Percentiles rank a stretch among this genome's conserved stretches.
Conservation (phyloP, 108 stramenopile species). For the Skeletonema tropicum region DNA sequence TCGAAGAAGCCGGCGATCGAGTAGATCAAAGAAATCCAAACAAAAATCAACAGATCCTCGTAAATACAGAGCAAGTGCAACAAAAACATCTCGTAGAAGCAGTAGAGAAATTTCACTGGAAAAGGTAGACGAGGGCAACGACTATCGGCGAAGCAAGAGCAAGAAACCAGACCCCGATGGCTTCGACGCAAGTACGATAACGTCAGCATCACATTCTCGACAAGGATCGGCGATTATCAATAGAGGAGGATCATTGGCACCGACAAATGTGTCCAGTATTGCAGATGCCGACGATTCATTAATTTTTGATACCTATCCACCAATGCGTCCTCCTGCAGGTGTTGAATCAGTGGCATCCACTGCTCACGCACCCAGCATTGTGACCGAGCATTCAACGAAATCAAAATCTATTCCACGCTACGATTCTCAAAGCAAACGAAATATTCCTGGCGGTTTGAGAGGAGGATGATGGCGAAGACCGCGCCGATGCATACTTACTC, state of each 20-base stretch:
- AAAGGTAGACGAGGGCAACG: not conserved
- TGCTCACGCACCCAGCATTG: not conserved
- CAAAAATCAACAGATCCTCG: not conserved
- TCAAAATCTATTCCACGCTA: not conserved
- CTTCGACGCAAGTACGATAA: not conserved
- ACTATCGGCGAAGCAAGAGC: not conserved
- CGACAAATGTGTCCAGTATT: not conserved
- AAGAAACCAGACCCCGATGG: not conserved
- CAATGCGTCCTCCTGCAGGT: not conserved
- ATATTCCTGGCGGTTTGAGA: not conserved
- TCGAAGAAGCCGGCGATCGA: not conserved
- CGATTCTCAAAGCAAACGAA: not conserved
- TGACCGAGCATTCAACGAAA: not conserved
- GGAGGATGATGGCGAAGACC: not conserved
- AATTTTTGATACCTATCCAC: not conserved
- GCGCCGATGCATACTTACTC: not conserved
- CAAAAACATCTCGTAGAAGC: not conserved
- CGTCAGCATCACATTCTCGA: not conserved
- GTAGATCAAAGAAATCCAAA: not conserved
- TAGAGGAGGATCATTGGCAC: not conserved
- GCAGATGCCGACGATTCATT: not conserved
- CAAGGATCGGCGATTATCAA: not conserved
- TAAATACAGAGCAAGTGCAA: not conserved
- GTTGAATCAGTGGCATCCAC: not conserved
- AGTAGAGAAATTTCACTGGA: not conserved